Percentiles rank a stretch among this genome's conserved stretches.
phyloP scores from a whole-genome alignment of 2,329 filamentous ascomycete species.

The Aspergillus carbonarius region DNA sequence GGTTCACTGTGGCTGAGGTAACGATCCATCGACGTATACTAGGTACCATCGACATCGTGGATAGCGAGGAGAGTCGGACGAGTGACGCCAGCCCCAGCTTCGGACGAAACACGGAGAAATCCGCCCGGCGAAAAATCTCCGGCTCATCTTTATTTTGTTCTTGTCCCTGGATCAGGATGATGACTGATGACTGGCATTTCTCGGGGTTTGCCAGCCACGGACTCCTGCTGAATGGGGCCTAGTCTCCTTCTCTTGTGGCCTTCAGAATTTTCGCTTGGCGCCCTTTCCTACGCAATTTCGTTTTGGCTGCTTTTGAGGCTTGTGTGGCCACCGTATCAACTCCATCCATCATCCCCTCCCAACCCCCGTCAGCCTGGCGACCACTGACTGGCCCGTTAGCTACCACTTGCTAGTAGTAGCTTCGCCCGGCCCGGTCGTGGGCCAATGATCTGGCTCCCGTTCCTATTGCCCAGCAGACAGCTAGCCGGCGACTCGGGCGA shows the following conservation, averaged over 20 bases:
- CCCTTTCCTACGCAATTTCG: not conserved
- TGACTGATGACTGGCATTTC: not conserved
- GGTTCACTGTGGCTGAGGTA: no score
- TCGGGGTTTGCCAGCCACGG: not conserved
- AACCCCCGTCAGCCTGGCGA: not conserved
- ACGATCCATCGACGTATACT: no score
- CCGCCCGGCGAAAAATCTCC: slow-evolving; percentile 5
- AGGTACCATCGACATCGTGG: not conserved
- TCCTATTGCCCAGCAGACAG: not conserved
- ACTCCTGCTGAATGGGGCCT: not conserved
- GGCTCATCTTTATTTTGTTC: not conserved
- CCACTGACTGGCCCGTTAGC: not conserved
- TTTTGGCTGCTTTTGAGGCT: not conserved
- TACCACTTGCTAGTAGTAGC: not conserved
- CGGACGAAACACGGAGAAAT: slow-evolving; percentile 6
- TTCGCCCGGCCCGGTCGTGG: not conserved
- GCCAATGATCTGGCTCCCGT: not conserved
- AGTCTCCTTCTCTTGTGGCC: not conserved
- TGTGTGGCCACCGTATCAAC: not conserved
- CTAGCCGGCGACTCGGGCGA: not conserved
- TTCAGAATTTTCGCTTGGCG: not conserved
- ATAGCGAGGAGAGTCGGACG: not conserved
- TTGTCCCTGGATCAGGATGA: not conserved
- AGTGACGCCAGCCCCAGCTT: not conserved
- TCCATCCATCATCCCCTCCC: not conserved